Conservation (phyloP, 2,329 filamentous ascomycete species). For the Stylonectria norvegica region DNA sequence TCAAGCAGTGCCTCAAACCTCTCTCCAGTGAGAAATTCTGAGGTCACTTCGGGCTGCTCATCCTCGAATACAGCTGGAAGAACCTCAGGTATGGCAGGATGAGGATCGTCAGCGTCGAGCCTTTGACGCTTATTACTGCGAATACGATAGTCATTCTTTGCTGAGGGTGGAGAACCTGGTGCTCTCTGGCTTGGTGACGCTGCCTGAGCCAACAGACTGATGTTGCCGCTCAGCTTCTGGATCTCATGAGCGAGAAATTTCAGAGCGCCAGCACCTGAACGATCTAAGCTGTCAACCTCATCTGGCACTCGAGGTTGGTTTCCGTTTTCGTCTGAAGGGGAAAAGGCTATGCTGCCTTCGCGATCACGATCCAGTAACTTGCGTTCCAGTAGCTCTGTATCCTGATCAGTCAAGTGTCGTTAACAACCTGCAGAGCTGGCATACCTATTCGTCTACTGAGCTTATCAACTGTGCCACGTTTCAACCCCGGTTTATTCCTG, state of each 20-base stretch:
- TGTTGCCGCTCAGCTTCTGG: not conserved
- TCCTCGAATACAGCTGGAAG: not conserved
- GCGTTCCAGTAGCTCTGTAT: not conserved
- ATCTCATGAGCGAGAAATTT: not conserved
- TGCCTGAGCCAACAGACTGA: not conserved
- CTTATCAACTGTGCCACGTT: not conserved
- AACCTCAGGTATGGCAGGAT: not conserved
- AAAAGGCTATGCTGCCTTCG: not conserved
- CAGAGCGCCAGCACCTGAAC: not conserved
- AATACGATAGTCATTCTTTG: not conserved
- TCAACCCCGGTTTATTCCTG: not conserved
- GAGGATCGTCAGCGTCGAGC: not conserved
- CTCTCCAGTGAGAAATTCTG: not conserved
- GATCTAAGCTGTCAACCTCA: not conserved
- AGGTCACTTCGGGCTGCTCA: not conserved
- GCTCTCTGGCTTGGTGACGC: not conserved
- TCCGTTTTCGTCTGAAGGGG: not conserved
- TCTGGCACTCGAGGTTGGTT: not conserved
- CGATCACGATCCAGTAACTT: not conserved
- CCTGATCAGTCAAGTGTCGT: not conserved
- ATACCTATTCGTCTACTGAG: not conserved
- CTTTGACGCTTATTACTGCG: not conserved
- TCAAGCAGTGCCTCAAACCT: conserved; percentile 20
- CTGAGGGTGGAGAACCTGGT: not conserved
- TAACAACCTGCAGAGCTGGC: not conserved